phyloP scores from a whole-genome alignment of 2,329 filamentous ascomycete species.

The Sclerotiophoma versabilis region DNA sequence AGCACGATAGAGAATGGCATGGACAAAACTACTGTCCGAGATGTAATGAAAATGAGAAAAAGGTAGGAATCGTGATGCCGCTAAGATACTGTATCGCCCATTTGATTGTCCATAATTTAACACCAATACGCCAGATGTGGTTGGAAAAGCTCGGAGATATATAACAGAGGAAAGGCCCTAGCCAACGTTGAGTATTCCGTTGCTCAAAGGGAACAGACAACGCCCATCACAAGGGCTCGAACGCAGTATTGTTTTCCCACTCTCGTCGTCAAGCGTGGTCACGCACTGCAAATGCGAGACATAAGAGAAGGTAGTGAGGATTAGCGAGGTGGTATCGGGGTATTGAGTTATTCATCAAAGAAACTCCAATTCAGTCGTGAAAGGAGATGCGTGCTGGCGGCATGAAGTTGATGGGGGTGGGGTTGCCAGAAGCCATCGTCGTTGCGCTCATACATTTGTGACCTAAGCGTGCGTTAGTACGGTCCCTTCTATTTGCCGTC shows the following conservation, averaged over 20 bases:
- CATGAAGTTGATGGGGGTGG: slow-evolving; percentile 11
- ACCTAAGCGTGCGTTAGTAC: slow-evolving; percentile 36
- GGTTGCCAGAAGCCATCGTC: slow-evolving; percentile 15
- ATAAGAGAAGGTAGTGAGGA: slow-evolving; percentile 25
- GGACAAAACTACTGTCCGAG: slow-evolving; percentile 20
- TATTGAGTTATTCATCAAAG: slow-evolving; percentile 22
- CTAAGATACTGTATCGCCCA: slow-evolving; percentile 19
- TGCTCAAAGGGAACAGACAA: slow-evolving; percentile 15
- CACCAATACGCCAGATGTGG: slow-evolving; percentile 20
- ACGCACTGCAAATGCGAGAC: slow-evolving; percentile 27
- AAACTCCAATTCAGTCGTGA: slow-evolving; percentile 19
- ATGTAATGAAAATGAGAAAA: slow-evolving; percentile 9
- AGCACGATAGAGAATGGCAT: slow-evolving; percentile 15
- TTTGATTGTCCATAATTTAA: slow-evolving; percentile 26
- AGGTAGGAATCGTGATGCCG: slow-evolving; percentile 19
- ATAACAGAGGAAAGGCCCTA: slow-evolving; percentile 29
- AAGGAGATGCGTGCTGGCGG: slow-evolving; percentile 17
- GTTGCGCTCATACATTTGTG: slow-evolving; percentile 44
- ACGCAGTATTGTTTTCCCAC: slow-evolving; percentile 31
- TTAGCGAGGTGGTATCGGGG: slow-evolving; percentile 27
- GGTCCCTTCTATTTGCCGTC: not conserved
- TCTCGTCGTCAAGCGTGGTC: slow-evolving; percentile 40
- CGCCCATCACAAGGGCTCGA: slow-evolving; percentile 21
- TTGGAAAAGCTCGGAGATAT: slow-evolving; percentile 26
- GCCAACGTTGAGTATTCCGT: slow-evolving; percentile 10